Percentiles rank a stretch among this genome's conserved stretches.
These are phyloP conservation scores for Salix arbutifolia DNA, from an alignment of 345 rosid species.

Conservation along the genomic window DNA sequence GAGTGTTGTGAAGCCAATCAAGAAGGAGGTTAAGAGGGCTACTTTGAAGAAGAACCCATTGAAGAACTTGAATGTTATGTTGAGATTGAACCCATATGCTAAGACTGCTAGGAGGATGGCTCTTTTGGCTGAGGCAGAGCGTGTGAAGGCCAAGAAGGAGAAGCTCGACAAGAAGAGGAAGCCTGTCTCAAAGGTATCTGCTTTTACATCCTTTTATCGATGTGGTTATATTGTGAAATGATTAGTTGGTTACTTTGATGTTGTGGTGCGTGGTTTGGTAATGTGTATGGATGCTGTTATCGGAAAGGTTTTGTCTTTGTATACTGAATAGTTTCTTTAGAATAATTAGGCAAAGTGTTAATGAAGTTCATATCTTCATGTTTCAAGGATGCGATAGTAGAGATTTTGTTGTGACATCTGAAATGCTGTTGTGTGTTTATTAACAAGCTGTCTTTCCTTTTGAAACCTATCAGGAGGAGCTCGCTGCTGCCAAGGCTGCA, in stretches of 20 bases:
- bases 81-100: constrained; percentile 87
- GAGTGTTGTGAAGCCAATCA: constrained; percentile 78
- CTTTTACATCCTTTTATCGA: background rate
- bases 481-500: constrained; percentile 60
- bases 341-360: background rate
- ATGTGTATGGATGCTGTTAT: background rate
- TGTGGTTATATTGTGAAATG: background rate
- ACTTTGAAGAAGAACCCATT: constrained; percentile 88
- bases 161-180: constrained; percentile 88
- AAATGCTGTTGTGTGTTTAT: background rate
- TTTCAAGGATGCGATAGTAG: too few species aligned
- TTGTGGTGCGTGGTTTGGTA: background rate
- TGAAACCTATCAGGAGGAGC: constrained; percentile 63
- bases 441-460: background rate
- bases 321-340: background rate
- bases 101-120: constrained; percentile 97
- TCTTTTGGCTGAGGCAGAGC: constrained; percentile 82
- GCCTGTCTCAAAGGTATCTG: constrained; percentile 58
- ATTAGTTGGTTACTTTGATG: background rate
- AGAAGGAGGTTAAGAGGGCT: constrained; percentile 67
- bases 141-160: constrained; percentile 95
- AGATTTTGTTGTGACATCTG: too few species aligned
- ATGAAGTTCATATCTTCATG: background rate
- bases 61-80: constrained; percentile 77
- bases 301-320: background rate